Percentiles rank a stretch among this genome's conserved stretches.
Conservation (phyloP, 805 yeast genomes). For the Candida easanensis region DNA sequence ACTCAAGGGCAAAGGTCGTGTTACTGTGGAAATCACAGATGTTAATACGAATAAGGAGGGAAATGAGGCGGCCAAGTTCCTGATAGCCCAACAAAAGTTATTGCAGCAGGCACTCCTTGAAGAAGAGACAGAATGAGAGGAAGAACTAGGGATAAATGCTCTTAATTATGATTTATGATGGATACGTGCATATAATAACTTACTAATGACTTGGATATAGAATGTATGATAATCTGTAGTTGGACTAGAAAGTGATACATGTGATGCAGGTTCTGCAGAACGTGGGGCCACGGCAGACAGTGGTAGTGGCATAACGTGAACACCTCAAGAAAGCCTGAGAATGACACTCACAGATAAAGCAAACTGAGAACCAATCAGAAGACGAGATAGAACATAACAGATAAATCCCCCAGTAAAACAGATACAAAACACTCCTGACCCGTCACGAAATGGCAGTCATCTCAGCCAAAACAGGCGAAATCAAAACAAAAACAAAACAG, state of each 20-base stretch:
- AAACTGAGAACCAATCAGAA: no score
- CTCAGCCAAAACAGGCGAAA: constrained; percentile 5
- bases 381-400: no score
- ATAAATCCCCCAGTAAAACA: no score
- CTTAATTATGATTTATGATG: not conserved
- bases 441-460: not conserved
- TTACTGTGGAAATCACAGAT: constrained; percentile 37
- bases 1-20: constrained; percentile 25
- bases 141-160: not conserved
- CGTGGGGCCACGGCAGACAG: no score
- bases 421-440: not conserved
- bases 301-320: no score
- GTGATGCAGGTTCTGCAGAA: no score
- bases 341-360: no score
- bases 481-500: constrained; percentile 1
- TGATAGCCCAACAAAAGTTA: constrained; percentile 8
- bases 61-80: constrained; percentile 19
- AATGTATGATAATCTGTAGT: no score
- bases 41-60: constrained; percentile 28
- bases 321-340: no score
- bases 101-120: constrained; percentile 1
- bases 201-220: not conserved
- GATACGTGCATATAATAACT: not conserved
- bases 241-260: no score
- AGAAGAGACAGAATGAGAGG: not conserved